Evolutionary conservation across 2,329 filamentous ascomycete species (phyloP).

Genomic region (Stemphylium vesicarium): DNA sequence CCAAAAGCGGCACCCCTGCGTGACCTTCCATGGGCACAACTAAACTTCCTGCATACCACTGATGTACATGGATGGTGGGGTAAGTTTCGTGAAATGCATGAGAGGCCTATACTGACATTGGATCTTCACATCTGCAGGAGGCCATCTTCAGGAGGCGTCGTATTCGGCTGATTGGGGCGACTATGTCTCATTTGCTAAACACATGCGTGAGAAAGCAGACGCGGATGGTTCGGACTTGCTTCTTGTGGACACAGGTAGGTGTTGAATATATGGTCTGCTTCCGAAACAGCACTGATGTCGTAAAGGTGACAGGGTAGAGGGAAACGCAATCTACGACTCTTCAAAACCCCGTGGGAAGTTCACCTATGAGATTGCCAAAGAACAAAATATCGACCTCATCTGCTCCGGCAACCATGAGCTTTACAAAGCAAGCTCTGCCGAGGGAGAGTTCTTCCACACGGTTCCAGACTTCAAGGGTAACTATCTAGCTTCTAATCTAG

Average conservation of each 20-base stretch:
- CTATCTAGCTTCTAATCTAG: conserved; percentile 91
- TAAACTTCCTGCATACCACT: conserved; percentile 91
- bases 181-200: conserved; percentile 89
- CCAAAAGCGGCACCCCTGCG: conserved; percentile 83
- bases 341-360: conserved; percentile 87
- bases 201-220: conserved; percentile 80
- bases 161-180: conserved; percentile 98
- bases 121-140: too few species aligned
- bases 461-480: conserved; percentile 81
- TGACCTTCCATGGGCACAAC: conserved; percentile 85
- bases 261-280: conserved; percentile 44
- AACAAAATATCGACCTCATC: conserved; percentile 83
- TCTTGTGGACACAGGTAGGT: conserved; percentile 94
- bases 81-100: conserved; percentile 68
- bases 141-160: conserved; percentile 59
- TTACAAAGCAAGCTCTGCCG: conserved; percentile 79
- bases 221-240: conserved; percentile 80
- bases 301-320: conserved; percentile 59
- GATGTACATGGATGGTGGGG: conserved; percentile 95
- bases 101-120: too few species aligned
- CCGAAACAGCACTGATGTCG: neutral
- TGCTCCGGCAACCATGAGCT: conserved; percentile 95
- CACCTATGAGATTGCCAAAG: conserved; percentile 82
- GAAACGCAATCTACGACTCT: conserved; percentile 92
- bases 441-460: conserved; percentile 77